phyloP scores from a whole-genome alignment of 495 filamentous ascomycete genomes.

The Aspergillus leporis region DNA sequence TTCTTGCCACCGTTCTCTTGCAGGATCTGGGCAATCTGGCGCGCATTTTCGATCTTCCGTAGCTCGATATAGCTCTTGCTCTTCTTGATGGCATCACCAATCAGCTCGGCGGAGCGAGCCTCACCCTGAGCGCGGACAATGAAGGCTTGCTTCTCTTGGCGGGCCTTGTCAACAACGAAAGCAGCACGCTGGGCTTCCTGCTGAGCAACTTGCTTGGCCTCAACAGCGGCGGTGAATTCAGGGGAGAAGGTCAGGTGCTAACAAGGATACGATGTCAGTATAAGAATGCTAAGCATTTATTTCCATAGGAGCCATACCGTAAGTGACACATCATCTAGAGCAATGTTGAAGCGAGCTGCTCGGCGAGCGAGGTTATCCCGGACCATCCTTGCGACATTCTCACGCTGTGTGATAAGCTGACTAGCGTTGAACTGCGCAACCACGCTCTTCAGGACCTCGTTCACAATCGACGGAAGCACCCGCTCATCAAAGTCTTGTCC shows the following conservation, averaged over 20 bases:
- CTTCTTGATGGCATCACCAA: constrained; percentile 99
- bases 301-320: constrained; percentile 61
- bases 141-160: constrained; percentile 98
- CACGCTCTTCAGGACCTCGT: constrained; percentile 97
- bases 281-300: neutral
- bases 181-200: constrained; percentile 97
- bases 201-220: constrained; percentile 98
- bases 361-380: constrained; percentile 88
- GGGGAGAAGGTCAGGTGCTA: constrained; percentile 98
- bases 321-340: constrained; percentile 94
- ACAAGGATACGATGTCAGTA: constrained; percentile 22
- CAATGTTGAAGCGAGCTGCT: constrained; percentile 94
- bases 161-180: constrained; percentile 97
- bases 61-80: constrained; percentile 94
- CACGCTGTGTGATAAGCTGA: constrained; percentile 97
- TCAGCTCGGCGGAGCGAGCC: constrained; percentile 94
- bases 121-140: constrained; percentile 99
- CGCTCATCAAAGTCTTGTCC: constrained; percentile 96
- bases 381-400: constrained; percentile 89
- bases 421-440: constrained; percentile 99
- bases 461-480: constrained; percentile 95
- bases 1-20: constrained; percentile 87
- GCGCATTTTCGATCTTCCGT: constrained; percentile 94
- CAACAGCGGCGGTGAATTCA: constrained; percentile 97
- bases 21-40: constrained; percentile 77